phyloP scores from a whole-genome alignment of 1,139 yeast species.

The Zhuliangozyma blackwelliae region DNA sequence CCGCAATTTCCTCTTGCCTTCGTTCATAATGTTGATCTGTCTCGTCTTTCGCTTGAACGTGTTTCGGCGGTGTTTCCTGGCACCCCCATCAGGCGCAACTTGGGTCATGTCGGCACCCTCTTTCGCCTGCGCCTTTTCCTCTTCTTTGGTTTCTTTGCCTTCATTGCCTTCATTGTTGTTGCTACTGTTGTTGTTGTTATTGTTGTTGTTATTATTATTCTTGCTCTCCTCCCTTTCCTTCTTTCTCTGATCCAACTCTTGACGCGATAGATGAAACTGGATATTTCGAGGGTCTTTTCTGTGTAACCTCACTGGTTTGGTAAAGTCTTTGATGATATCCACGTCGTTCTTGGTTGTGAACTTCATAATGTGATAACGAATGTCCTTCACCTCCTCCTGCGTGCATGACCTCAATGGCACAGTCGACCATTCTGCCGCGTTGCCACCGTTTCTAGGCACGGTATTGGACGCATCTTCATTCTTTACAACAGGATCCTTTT shows the following conservation, averaged over 20 bases:
- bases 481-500: conserved; percentile 24
- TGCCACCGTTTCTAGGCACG: no score
- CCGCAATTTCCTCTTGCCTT: conserved; percentile 72
- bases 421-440: background rate
- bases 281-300: conserved; percentile 89
- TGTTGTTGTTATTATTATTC: conserved; percentile 15
- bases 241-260: conserved; percentile 56
- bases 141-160: conserved; percentile 16
- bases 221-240: conserved; percentile 40
- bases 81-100: conserved; percentile 94
- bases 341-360: conserved; percentile 72
- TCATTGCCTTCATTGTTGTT: conserved; percentile 17
- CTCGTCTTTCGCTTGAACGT: conserved; percentile 76
- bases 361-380: conserved; percentile 76
- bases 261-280: conserved; percentile 73
- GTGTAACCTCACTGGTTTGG: conserved; percentile 79
- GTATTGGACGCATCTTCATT: conserved; percentile 11
- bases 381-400: conserved; percentile 65
- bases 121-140: conserved; percentile 5
- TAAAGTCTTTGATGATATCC: conserved; percentile 67
- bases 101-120: conserved; percentile 52
- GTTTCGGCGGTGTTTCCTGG: conserved; percentile 62
- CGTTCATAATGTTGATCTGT: conserved; percentile 77
- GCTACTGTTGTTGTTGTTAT: conserved; percentile 8
- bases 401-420: conserved; percentile 73